Conservation (phyloP, 352 stramenopile genomes). For the Pythium sukuiense region DNA sequence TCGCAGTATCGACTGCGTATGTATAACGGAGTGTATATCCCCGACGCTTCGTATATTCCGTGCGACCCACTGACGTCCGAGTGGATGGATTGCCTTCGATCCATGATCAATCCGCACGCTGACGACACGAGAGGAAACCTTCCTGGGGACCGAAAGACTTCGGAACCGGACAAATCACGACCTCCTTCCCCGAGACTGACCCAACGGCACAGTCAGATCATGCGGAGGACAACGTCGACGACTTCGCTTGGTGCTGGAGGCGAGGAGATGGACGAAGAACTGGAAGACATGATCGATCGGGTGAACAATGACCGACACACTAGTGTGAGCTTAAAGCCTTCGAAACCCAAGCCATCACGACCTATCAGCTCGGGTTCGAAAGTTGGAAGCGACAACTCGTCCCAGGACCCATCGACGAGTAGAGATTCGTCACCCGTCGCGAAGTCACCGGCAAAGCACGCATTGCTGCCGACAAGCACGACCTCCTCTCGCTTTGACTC, state of each 20-base stretch:
- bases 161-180: background rate
- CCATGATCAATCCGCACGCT: slow-evolving; percentile 28
- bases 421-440: background rate
- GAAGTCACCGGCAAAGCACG: slow-evolving; percentile 5
- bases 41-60: slow-evolving; percentile 62
- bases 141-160: background rate
- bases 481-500: slow-evolving; percentile 35
- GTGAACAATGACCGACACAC: background rate
- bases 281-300: slow-evolving; percentile 70
- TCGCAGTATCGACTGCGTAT: slow-evolving; percentile 58
- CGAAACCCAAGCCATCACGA: background rate
- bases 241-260: slow-evolving; percentile 44
- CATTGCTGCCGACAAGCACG: slow-evolving; percentile 7
- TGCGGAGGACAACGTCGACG: slow-evolving; percentile 30
- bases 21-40: slow-evolving; percentile 74
- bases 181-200: background rate
- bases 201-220: background rate
- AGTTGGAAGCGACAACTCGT: background rate
- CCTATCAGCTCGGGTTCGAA: background rate
- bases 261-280: slow-evolving; percentile 69
- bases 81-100: slow-evolving; percentile 80
- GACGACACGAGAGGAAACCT: background rate
- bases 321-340: background rate
- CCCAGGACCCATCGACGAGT: too few species aligned
- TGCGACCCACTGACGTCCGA: slow-evolving; percentile 66